Evolutionary conservation across 2,329 filamentous ascomycete genomes (phyloP), one percentile per base, ranked within the genome.

Genomic region (Fusarium ramigenum): DNA sequence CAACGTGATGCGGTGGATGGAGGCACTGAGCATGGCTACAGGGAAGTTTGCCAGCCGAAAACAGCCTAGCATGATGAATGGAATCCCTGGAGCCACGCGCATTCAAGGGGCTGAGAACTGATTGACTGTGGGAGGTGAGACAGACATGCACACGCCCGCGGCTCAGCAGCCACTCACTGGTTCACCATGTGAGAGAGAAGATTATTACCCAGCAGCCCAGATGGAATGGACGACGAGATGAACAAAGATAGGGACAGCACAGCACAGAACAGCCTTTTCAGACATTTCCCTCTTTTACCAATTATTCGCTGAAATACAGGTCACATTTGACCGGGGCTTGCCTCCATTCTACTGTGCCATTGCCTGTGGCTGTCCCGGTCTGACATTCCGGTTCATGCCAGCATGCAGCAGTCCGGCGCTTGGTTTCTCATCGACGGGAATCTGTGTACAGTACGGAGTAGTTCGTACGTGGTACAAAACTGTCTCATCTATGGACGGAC

Each of bases 1-100:
- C 77, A 78, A 79, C 77, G 77, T 79, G 77, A 79, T 70, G 73
- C 70, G 65, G 76, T 72, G 77, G 74, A 77, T 70, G 68, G 68
- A 73, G 63, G 59, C 66, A 74, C 53, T 57, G 66, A 73, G 75
- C 72, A 72, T 79, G 77, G 76, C 73, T 76, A 64, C 75, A 77
- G 64, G 75, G 75, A 73, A 69, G 64, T 60, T 66, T 63, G 64
- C 49, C 53, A 52, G 50, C 77, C 75, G 61, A 77, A 79, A 76
- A 60, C 40, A 72, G 78, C 57, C 68, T 78, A 79, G 77, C 23
- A 37, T 21, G 56, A 61, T 74, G 69, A 67, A 54, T 43, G 63
- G 50, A 66, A 82, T 81, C 80, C 80, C 79, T 80, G 80, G 63
- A 82, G 80, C 81, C 81, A 82, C 81, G 80, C 80, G 81, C 80